Conservation (phyloP, 257 asterid species). For the Jacaranda mimosifolia region DNA sequence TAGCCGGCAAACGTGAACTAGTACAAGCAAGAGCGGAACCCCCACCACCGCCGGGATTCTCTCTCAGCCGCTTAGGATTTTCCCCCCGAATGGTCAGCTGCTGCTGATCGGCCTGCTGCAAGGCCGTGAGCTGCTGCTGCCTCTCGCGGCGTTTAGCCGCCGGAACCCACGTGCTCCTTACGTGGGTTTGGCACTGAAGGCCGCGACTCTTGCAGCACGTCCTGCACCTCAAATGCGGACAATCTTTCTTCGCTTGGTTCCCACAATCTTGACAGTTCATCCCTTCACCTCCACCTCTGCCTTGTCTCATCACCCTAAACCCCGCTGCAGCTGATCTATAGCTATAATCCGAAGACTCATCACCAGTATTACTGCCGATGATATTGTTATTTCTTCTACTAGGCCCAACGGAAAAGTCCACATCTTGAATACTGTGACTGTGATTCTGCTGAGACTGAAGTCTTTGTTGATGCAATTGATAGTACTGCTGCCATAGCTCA, state of each 20-base stretch:
- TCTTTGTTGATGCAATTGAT: slow-evolving; percentile 61
- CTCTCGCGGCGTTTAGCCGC: slow-evolving; percentile 75
- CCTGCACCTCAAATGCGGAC: slow-evolving; percentile 70
- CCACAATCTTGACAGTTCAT: slow-evolving; percentile 82
- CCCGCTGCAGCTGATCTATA: slow-evolving; percentile 50
- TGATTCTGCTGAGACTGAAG: slow-evolving; percentile 32
- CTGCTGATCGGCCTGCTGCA: slow-evolving; percentile 46
- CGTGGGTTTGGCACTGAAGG: slow-evolving; percentile 70
- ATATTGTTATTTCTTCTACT: slow-evolving; percentile 31
- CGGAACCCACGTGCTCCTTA: slow-evolving; percentile 85
- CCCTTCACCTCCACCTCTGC: slow-evolving; percentile 47
- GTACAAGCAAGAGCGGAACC: slow-evolving; percentile 54
- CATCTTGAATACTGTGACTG: slow-evolving; percentile 44
- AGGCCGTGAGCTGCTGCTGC: slow-evolving; percentile 52
- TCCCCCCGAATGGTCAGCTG: slow-evolving; percentile 50
- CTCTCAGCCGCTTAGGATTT: slow-evolving; percentile 57
- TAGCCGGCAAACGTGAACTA: slow-evolving; percentile 50
- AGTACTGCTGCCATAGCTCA: slow-evolving; percentile 82
- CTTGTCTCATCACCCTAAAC: slow-evolving; percentile 54
- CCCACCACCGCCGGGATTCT: slow-evolving; percentile 41
- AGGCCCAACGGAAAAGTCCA: slow-evolving; percentile 59
- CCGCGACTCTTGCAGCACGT: slow-evolving; percentile 84
- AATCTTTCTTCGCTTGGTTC: slow-evolving; percentile 80
- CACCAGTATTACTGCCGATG: slow-evolving; percentile 38
- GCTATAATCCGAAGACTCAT: slow-evolving; percentile 35